phyloP scores from a whole-genome alignment of 805 yeast species.

The Kodamaea kakaduensis region DNA sequence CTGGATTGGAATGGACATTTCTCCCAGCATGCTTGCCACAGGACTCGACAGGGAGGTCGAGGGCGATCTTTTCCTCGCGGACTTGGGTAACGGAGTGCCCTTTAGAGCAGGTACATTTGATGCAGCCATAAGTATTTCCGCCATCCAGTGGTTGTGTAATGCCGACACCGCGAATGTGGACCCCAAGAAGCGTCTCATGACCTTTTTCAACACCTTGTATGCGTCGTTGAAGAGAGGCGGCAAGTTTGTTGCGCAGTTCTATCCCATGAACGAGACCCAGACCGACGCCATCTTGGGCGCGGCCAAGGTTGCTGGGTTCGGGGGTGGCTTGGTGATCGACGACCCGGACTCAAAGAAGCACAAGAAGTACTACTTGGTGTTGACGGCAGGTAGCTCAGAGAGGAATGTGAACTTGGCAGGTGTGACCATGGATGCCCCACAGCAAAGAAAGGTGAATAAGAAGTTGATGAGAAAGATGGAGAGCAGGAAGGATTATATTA shows the following conservation, averaged over 20 bases:
- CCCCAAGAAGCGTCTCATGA: slow-evolving; percentile 74
- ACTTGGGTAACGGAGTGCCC: slow-evolving; percentile 92
- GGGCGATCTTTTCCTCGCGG: slow-evolving; percentile 88
- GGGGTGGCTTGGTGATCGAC: slow-evolving; percentile 92
- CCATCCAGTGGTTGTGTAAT: slow-evolving; percentile 96
- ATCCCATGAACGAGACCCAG: slow-evolving; percentile 88
- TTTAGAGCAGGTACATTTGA: slow-evolving; percentile 95
- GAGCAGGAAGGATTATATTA: slow-evolving; percentile 73
- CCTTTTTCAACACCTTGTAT: slow-evolving; percentile 85
- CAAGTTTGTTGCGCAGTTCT: slow-evolving; percentile 94
- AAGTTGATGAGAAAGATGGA: slow-evolving; percentile 57
- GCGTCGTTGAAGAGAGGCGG: slow-evolving; percentile 90
- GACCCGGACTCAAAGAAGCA: slow-evolving; percentile 90
- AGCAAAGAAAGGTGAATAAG: slow-evolving; percentile 38
- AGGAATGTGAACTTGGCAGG: slow-evolving; percentile 73
- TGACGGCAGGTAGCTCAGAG: slow-evolving; percentile 81
- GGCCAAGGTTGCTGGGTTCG: slow-evolving; percentile 92
- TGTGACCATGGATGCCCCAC: slow-evolving; percentile 72
- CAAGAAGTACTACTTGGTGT: slow-evolving; percentile 83
- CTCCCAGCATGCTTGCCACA: slow-evolving; percentile 93
- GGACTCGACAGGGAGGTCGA: slow-evolving; percentile 90
- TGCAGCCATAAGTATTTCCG: slow-evolving; percentile 92
- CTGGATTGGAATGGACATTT: slow-evolving; percentile 96
- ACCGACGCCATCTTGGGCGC: slow-evolving; percentile 71
- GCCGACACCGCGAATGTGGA: slow-evolving; percentile 82